These are phyloP conservation scores for Eucalyptus curtisii DNA, from an alignment of 345 rosid species.

Conservation along the genomic window DNA sequence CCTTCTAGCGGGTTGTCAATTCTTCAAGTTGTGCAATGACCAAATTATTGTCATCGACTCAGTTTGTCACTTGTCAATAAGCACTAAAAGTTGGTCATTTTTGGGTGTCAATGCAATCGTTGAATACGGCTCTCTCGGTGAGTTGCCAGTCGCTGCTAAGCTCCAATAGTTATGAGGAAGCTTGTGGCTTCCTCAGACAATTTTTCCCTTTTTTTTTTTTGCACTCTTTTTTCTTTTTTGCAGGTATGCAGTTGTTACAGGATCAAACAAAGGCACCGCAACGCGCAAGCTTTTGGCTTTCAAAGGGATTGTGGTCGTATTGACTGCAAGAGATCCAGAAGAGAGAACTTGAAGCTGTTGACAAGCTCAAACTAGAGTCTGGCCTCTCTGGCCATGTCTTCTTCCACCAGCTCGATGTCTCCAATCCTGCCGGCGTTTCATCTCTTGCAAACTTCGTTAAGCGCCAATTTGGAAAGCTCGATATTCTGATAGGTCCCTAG, in stretches of 20 bases:
- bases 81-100: not conserved
- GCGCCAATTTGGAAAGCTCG: slow-evolving; percentile 13
- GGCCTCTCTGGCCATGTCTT: slow-evolving; percentile 8
- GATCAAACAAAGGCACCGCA: not conserved
- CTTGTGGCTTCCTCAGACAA: not conserved
- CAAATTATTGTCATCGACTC: not conserved
- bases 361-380: slow-evolving; percentile 3
- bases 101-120: not conserved
- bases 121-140: not conserved
- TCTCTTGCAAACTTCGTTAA: slow-evolving; percentile 13
- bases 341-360: slow-evolving; percentile 20
- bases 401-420: slow-evolving; percentile 28
- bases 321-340: slow-evolving; percentile 6
- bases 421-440: slow-evolving; percentile 2
- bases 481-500: slow-evolving; percentile 12
- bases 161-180: not conserved
- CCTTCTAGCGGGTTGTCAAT: not conserved
- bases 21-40: not conserved
- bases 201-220: not conserved
- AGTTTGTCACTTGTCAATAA: not conserved
- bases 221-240: not conserved
- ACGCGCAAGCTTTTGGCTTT: slow-evolving; percentile 7
- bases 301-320: not conserved
- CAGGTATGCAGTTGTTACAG: not conserved
- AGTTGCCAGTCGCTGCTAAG: not conserved